Conservation (phyloP, 176 grass and related monocot genomes). For the Dendrocalamus sinicus region DNA sequence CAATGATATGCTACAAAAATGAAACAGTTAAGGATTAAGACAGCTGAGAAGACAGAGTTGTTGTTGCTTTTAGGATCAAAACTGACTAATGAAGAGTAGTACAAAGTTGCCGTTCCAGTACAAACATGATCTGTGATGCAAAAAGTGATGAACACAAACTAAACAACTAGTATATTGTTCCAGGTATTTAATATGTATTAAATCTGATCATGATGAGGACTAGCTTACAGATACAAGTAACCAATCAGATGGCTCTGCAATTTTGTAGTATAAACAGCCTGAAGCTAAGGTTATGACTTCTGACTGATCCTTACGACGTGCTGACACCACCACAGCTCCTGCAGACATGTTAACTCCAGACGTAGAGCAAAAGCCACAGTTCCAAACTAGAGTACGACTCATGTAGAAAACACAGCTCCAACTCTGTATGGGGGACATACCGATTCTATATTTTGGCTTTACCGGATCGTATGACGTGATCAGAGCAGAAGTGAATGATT, state of each 20-base stretch:
- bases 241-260: conserved; percentile 20
- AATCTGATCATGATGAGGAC: conserved; percentile 51
- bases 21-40: conserved; percentile 44
- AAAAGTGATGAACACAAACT: conserved; percentile 37
- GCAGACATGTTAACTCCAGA: conserved; percentile 22
- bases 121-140: conserved; percentile 13
- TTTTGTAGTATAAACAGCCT: conserved; percentile 28
- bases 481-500: too few relatives aligned
- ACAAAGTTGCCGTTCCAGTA: conserved; percentile 55
- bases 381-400: not conserved
- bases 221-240: conserved; percentile 56
- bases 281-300: conserved; percentile 32
- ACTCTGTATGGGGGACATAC: conserved; percentile 2
- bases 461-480: too few relatives aligned
- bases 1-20: conserved; percentile 43
- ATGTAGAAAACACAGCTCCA: conserved; percentile 24
- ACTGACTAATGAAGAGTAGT: conserved; percentile 33
- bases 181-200: conserved; percentile 33
- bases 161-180: conserved; percentile 15
- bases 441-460: not conserved
- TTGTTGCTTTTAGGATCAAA: conserved; percentile 48
- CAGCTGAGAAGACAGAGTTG: conserved; percentile 34
- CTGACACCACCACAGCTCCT: conserved; percentile 20
- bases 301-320: conserved; percentile 40
- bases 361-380: not conserved